Evolutionary conservation across 768 basidiomycete species (phyloP).

Genomic region (Termitomyces sp.): DNA sequence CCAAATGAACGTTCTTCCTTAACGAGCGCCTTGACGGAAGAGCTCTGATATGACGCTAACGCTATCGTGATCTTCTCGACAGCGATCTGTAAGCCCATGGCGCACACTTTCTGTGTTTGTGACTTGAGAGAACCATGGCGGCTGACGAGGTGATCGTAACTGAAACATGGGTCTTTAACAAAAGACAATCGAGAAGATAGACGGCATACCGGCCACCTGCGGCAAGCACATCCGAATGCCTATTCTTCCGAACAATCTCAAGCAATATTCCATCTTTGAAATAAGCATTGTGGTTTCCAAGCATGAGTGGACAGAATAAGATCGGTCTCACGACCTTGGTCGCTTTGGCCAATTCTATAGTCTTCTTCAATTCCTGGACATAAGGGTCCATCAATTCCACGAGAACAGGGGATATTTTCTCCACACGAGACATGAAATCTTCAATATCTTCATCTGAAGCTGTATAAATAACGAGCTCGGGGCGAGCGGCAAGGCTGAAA

Average conservation of each 20-base stretch:
- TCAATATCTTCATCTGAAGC: slow-evolving; percentile 58
- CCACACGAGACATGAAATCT: slow-evolving; percentile 45
- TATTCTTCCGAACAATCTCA: slow-evolving; percentile 65
- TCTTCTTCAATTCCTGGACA: slow-evolving; percentile 58
- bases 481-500: neutral
- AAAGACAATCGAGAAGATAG: neutral
- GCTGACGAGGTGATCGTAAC: slow-evolving; percentile 68
- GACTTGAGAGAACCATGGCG: slow-evolving; percentile 53
- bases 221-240: slow-evolving; percentile 66
- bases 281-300: slow-evolving; percentile 54
- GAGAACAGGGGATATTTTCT: slow-evolving; percentile 54
- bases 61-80: slow-evolving; percentile 71
- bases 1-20: slow-evolving; percentile 83
- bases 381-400: slow-evolving; percentile 40
- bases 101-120: slow-evolving; percentile 51
- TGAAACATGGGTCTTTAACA: slow-evolving; percentile 17
- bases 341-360: slow-evolving; percentile 50
- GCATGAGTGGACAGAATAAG: slow-evolving; percentile 69
- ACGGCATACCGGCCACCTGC: slow-evolving; percentile 68
- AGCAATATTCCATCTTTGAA: slow-evolving; percentile 74
- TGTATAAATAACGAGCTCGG: neutral
- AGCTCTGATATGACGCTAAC: slow-evolving; percentile 65
- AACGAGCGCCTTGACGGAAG: slow-evolving; percentile 60
- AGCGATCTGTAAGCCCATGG: slow-evolving; percentile 70
- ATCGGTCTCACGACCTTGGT: slow-evolving; percentile 63